Conservation (phyloP, 2,329 filamentous ascomycete species). For the Geosmithia flava region DNA sequence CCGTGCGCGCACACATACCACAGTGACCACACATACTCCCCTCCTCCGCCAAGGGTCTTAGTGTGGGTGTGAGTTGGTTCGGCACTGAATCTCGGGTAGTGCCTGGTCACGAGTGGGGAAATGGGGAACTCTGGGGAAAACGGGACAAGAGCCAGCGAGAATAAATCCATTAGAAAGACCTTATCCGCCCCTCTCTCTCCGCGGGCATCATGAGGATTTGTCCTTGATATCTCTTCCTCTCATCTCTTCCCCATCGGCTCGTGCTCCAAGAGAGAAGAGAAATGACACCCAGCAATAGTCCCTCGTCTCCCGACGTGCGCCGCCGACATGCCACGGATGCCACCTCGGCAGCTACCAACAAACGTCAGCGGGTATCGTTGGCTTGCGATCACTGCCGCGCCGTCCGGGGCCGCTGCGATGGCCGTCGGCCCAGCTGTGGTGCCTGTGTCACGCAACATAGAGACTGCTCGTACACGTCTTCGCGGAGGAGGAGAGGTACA, state of each 20-base stretch:
- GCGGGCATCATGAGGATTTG: not conserved
- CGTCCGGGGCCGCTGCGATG: conserved; percentile 62
- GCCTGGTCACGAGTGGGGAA: not conserved
- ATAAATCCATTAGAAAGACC: not conserved
- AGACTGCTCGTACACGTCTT: conserved; percentile 58
- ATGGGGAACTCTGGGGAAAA: not conserved
- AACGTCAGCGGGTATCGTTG: conserved; percentile 53
- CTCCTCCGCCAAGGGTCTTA: not conserved
- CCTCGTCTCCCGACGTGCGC: not conserved
- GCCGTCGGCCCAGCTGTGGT: conserved; percentile 53
- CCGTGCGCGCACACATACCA: too few species aligned
- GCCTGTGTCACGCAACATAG: conserved; percentile 53
- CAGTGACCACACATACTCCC: too few species aligned
- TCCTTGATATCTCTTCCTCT: not conserved
- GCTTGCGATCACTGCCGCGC: conserved; percentile 58
- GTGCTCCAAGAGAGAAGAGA: too few species aligned
- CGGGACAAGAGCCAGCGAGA: not conserved
- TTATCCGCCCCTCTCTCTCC: not conserved
- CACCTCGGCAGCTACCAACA: conserved; percentile 15
- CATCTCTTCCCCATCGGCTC: too few species aligned
- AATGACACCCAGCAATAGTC: not conserved
- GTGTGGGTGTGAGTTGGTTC: not conserved
- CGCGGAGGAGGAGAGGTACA: conserved; percentile 64
- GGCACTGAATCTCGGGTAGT: not conserved
- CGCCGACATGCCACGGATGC: conserved; percentile 2